Evolutionary conservation across 1,284 basidiomycete genomes (phyloP).

Genomic region (Salmacisia buchloeana): DNA sequence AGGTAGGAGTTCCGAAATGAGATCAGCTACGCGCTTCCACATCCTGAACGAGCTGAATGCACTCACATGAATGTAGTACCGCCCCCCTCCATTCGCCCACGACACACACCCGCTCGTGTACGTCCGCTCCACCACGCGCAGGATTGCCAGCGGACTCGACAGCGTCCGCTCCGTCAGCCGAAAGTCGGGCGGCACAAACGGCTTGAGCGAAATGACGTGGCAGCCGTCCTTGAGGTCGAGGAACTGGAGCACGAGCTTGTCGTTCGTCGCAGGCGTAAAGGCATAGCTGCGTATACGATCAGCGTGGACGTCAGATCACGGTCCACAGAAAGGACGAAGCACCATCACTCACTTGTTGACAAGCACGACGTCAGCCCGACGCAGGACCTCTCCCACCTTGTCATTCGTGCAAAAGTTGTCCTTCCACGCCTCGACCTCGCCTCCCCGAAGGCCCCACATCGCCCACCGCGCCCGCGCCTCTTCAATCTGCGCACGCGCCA

Average conservation of each 20-base stretch:
- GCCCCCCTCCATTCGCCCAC: conserved; percentile 46
- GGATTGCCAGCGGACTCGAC: conserved; percentile 40
- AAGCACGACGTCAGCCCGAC: conserved; percentile 57
- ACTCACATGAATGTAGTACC: conserved; percentile 41
- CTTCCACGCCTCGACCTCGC: conserved; percentile 53
- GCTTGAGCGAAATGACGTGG: conserved; percentile 56
- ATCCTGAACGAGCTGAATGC: background rate
- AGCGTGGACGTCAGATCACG: too few species aligned
- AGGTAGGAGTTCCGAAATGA: background rate
- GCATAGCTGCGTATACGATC: conserved; percentile 43
- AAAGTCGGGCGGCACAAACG: conserved; percentile 56
- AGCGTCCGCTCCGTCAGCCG: conserved; percentile 53
- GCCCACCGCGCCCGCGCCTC: conserved; percentile 55
- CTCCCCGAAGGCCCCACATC: conserved; percentile 55
- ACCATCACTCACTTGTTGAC: conserved; percentile 57
- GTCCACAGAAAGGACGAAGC: background rate
- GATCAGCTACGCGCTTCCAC: background rate
- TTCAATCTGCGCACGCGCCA: conserved; percentile 54
- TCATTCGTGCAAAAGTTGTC: conserved; percentile 55
- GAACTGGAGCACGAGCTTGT: conserved; percentile 56
- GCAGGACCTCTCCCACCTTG: conserved; percentile 48
- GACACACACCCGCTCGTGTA: conserved; percentile 41
- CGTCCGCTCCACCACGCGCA: conserved; percentile 34
- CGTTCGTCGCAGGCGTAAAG: conserved; percentile 55
- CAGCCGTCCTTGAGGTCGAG: conserved; percentile 58